Evolutionary conservation across 495 filamentous ascomycete genomes (phyloP).

Genomic region (Penicillium roqueforti): DNA sequence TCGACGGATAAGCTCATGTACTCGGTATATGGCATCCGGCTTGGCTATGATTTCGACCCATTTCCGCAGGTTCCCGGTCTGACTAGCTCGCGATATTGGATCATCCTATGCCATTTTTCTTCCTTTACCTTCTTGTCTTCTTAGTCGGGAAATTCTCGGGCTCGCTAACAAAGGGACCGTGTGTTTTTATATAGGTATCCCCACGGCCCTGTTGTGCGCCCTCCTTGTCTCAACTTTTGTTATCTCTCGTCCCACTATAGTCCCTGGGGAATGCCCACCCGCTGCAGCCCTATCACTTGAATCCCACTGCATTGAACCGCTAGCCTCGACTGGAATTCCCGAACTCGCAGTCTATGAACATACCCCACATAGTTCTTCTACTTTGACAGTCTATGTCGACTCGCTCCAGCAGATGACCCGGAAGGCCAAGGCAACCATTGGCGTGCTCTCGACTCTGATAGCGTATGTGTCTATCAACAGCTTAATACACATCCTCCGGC

Average conservation of each 20-base stretch:
- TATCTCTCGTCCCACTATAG: constrained; percentile 19
- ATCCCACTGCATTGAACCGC: constrained; percentile 20
- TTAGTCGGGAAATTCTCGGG: constrained; percentile 18
- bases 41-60: constrained; percentile 13
- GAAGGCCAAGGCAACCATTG: constrained; percentile 37
- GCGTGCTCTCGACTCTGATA: constrained; percentile 41
- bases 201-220: constrained; percentile 14
- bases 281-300: constrained; percentile 9
- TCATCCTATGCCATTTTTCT: not conserved
- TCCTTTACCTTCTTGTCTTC: constrained; percentile 7
- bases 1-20: constrained; percentile 6
- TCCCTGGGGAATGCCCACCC: constrained; percentile 15
- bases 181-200: constrained; percentile 17
- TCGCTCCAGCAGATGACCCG: constrained; percentile 40
- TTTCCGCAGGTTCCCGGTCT: constrained; percentile 32
- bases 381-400: constrained; percentile 20
- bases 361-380: constrained; percentile 6
- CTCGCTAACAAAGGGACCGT: constrained; percentile 11
- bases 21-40: constrained; percentile 14
- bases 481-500: constrained; percentile 27
- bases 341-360: constrained; percentile 18
- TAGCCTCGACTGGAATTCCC: constrained; percentile 11
- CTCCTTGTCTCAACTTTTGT: constrained; percentile 13
- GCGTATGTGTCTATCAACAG: constrained; percentile 47
- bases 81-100: constrained; percentile 13